phyloP scores from a whole-genome alignment of 306 rosid genomes.

The Cicer chorassanicum region DNA sequence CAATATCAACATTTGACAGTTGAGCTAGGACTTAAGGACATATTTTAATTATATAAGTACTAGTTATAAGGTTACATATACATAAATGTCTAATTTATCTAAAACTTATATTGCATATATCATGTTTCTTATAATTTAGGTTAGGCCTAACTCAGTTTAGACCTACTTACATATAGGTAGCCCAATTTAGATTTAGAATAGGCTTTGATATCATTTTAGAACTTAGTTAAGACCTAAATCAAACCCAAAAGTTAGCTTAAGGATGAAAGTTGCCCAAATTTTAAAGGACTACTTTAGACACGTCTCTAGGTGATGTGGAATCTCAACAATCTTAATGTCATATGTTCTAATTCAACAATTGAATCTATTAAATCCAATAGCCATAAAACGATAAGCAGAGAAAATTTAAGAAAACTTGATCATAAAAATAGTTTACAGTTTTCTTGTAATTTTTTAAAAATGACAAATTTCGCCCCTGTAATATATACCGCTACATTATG shows the following conservation, averaged over 20 bases:
- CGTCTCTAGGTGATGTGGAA: not conserved
- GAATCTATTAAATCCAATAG: not conserved
- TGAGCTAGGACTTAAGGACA: too few relatives aligned
- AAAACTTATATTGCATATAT: not conserved
- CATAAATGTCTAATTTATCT: not conserved
- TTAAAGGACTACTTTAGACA: not conserved
- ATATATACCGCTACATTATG: constrained; percentile 12
- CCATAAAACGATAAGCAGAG: not conserved
- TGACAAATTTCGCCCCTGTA: not conserved
- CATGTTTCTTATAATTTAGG: not conserved
- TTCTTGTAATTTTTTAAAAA: not conserved
- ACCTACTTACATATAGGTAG: too few relatives aligned
- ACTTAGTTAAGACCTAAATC: not conserved
- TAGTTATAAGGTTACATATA: not conserved
- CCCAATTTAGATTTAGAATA: not conserved
- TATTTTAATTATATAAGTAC: too few relatives aligned
- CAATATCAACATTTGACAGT: too few relatives aligned
- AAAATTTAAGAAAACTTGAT: not conserved
- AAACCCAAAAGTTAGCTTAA: not conserved
- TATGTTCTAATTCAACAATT: not conserved
- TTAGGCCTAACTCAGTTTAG: not conserved
- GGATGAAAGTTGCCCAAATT: not conserved
- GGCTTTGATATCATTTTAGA: not conserved
- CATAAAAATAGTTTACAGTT: not conserved
- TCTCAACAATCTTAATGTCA: not conserved